These are phyloP conservation scores for Begonia fuchsioides DNA, from an alignment of 306 rosid species.

Conservation along the genomic window DNA sequence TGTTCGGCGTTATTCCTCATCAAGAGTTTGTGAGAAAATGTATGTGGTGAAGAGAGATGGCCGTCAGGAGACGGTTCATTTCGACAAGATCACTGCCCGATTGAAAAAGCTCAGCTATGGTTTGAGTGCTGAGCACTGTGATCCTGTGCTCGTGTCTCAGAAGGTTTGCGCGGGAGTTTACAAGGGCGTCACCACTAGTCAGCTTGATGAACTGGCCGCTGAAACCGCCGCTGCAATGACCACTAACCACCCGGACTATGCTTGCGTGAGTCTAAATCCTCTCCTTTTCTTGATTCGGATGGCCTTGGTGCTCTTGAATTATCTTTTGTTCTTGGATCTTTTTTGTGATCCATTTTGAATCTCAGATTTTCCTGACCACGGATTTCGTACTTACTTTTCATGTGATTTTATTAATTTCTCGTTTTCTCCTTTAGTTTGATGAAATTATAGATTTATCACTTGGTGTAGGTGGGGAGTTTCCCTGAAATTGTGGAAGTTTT, in stretches of 20 bases:
- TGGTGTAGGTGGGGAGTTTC: not conserved
- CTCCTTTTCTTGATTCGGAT: not conserved
- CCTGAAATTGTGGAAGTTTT: not conserved
- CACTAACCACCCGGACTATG: conserved; percentile 83
- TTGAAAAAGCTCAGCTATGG: conserved; percentile 93
- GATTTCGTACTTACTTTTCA: too few species aligned
- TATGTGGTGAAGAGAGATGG: conserved; percentile 88
- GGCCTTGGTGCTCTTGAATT: not conserved
- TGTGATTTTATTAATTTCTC: not conserved
- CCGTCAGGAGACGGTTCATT: conserved; percentile 73
- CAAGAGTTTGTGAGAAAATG: conserved; percentile 16
- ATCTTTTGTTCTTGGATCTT: not conserved
- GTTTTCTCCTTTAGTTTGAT: not conserved
- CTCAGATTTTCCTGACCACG: not conserved
- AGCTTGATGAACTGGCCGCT: conserved; percentile 90
- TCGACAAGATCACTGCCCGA: conserved; percentile 88
- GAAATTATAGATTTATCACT: not conserved
- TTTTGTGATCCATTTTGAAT: not conserved
- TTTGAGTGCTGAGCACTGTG: conserved; percentile 65
- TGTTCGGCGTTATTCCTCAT: conserved; percentile 39
- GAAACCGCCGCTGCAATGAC: conserved; percentile 97
- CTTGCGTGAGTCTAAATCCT: conserved; percentile 36
- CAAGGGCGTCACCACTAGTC: conserved; percentile 90
- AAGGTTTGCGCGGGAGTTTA: conserved; percentile 91
- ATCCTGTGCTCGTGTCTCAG: conserved; percentile 78